A percentile compares a stretch with the other conserved stretches of the same genome.
These are phyloP conservation scores for Fagopyrum tataricum DNA, from an alignment of 148 eudicot species.

Conservation along the genomic window DNA sequence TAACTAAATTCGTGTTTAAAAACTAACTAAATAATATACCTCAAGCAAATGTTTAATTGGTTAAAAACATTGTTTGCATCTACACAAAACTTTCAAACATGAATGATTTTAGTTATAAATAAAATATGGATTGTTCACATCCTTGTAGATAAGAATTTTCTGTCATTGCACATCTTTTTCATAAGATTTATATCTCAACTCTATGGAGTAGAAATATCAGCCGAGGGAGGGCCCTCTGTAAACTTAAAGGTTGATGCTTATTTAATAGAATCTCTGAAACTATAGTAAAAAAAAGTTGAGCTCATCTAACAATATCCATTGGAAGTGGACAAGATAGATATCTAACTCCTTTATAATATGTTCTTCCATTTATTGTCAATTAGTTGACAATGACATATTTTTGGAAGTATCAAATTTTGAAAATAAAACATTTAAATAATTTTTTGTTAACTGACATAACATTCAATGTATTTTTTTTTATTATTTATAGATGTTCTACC, in stretches of 20 bases:
- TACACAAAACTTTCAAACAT: not conserved
- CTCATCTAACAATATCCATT: not conserved
- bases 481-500: too few relatives aligned
- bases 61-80: not conserved
- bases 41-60: too few relatives aligned
- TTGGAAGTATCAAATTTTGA: not conserved
- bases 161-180: not conserved
- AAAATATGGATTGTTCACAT: not conserved
- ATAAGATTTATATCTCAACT: not conserved
- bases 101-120: not conserved
- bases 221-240: not conserved
- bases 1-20: too few relatives aligned
- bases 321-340: conserved; percentile 7
- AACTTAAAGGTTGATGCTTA: conserved; percentile 5
- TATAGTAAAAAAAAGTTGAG: not conserved
- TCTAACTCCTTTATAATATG: not conserved
- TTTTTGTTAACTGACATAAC: not conserved
- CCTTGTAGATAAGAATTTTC: conserved; percentile 1
- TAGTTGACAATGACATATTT: not conserved
- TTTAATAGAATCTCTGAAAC: not conserved
- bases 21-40: too few relatives aligned
- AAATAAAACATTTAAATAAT: not conserved
- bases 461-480: too few relatives aligned
- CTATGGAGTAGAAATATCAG: not conserved
- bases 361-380: conserved; percentile 1